A percentile compares a stretch with the other conserved stretches of the same genome.
Evolutionary conservation across 164 flowering plant genomes (phyloP).

Genomic region (Akebia trifoliata): DNA sequence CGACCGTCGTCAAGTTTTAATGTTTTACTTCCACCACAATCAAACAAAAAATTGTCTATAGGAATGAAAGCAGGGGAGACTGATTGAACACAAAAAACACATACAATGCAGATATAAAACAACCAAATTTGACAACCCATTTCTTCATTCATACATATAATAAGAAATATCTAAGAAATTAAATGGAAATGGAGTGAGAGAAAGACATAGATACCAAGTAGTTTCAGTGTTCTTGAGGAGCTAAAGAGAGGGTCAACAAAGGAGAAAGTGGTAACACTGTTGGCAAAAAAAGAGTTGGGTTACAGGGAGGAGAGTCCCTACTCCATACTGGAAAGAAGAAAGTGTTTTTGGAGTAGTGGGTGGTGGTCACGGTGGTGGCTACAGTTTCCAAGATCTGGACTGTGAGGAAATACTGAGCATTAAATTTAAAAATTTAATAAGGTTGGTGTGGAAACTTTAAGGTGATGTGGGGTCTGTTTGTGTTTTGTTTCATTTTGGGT

Average conservation of each 20-base stretch:
- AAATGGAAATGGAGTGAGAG: background rate
- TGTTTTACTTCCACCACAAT: constrained; percentile 31
- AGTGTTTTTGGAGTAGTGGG: background rate
- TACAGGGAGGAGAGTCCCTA: background rate
- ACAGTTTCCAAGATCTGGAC: constrained; percentile 14
- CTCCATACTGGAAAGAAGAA: background rate
- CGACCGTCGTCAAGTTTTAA: constrained; percentile 25
- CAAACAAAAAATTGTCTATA: constrained; percentile 26
- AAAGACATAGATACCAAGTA: background rate
- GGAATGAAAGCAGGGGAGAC: constrained; percentile 26
- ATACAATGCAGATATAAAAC: constrained; percentile 4
- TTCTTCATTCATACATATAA: constrained; percentile 8
- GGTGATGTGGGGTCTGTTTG: background rate
- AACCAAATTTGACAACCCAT: constrained; percentile 18
- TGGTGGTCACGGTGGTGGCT: constrained; percentile 2
- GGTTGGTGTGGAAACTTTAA: constrained; percentile 1
- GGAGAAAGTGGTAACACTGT: background rate
- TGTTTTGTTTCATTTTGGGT: no score
- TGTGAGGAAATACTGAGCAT: background rate
- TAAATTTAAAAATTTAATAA: constrained; percentile 1
- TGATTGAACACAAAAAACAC: constrained; percentile 10
- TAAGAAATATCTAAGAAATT: background rate
- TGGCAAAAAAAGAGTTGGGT: background rate
- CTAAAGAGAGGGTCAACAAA: no score
- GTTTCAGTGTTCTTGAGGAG: no score